Evolutionary conservation across 306 rosid genomes (phyloP), one percentile per base, ranked within the genome.

Genomic region (Medicago ruthenica): DNA sequence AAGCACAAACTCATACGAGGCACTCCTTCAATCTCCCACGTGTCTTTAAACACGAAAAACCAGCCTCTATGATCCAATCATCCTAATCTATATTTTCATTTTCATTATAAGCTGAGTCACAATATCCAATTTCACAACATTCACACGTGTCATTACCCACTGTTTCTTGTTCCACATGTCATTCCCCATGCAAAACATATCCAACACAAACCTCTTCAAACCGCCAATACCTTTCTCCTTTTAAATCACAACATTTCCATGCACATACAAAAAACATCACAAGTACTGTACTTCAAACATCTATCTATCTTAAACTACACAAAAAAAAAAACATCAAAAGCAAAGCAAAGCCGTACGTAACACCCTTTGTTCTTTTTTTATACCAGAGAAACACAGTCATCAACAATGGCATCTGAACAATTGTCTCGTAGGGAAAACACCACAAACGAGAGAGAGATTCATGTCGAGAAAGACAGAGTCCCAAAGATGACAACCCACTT

Each of bases 391-490:
- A 48, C 42, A 39, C 1, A 7, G 3, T 45, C 39, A 12, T 59
- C 65, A 31, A 2, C 20, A 15, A 61, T 92, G 98, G 94, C 97
- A 12, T 86, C 91, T 2, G 85, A 83, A 70, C 89, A 92, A 71
- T 2, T 77, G 47, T 15, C 22, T 51, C 87, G 89, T 2, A 87
- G 84, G 71, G 92, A 87, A 0, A 77, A 85, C 69, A 73, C 74
- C 2, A 84, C 78, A 0, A 36, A 34, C 5, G 91, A 88, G 83
- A 85, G 80, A 66, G 88, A 83, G 14, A 16, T 72, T 70, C 71
- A 2, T 0, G 45, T 81, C 4, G 89, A 86, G 84, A 83, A 76
- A 78, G 77, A 86, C 59, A 72, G 39, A 13, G 97, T 88, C 2
- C 92, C 92, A 0, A 85, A 87, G 69, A 85, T 88, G 67, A 18